phyloP scores from a whole-genome alignment of 2,329 filamentous ascomycete species.

The Alternaria solani region DNA sequence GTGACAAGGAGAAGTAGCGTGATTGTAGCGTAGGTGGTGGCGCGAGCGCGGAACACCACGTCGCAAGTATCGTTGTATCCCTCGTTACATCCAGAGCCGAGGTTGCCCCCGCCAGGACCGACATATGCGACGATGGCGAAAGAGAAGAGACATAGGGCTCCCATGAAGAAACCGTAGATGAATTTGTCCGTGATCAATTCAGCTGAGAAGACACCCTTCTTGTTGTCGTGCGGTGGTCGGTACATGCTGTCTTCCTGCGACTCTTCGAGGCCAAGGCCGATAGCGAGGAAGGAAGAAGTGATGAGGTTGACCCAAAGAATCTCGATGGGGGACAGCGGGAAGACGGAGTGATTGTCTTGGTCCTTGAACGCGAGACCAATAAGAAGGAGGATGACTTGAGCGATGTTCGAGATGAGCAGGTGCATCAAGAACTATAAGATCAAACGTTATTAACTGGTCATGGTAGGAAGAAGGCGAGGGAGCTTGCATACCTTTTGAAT shows the following conservation, averaged over 20 bases:
- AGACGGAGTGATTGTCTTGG: constrained; percentile 53
- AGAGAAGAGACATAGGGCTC: constrained; percentile 54
- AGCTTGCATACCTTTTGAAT: constrained; percentile 47
- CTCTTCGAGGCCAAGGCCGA: constrained; percentile 58
- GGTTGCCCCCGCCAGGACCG: constrained; percentile 53
- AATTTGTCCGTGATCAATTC: constrained; percentile 59
- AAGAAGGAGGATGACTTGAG: constrained; percentile 58
- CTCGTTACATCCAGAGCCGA: constrained; percentile 57
- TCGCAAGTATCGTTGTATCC: constrained; percentile 53
- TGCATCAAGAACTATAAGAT: constrained; percentile 53
- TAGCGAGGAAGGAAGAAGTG: constrained; percentile 58
- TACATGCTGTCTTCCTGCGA: constrained; percentile 57
- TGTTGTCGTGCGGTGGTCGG: constrained; percentile 55
- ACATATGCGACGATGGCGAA: constrained; percentile 56
- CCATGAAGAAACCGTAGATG: constrained; percentile 59
- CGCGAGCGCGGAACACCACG: constrained; percentile 55
- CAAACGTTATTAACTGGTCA: not conserved
- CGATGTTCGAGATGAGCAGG: constrained; percentile 58
- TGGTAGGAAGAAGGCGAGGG: not conserved
- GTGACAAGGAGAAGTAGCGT: constrained; percentile 56
- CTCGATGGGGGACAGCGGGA: constrained; percentile 57
- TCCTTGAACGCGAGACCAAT: constrained; percentile 59
- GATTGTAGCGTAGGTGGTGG: constrained; percentile 56
- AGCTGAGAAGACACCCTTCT: constrained; percentile 55
- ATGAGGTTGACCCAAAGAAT: constrained; percentile 60